Conservation (phyloP, 179 eudicot genomes). For the Spergularia azorica region DNA sequence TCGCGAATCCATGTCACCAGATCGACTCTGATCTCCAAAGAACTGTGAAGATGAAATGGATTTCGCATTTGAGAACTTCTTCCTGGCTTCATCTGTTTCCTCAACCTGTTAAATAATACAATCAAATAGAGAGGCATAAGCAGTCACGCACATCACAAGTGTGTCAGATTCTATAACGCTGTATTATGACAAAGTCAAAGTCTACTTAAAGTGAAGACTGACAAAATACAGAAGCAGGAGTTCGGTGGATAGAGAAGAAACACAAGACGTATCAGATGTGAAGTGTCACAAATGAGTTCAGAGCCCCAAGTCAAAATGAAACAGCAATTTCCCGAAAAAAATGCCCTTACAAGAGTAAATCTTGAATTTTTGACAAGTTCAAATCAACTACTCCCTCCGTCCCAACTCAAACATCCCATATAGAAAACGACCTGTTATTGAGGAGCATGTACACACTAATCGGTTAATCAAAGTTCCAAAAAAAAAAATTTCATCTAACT, state of each 20-base stretch:
- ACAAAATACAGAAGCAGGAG: neutral
- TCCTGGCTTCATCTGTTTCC: slow-evolving; percentile 95
- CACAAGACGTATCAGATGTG: neutral
- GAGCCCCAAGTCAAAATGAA: neutral
- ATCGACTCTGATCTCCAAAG: slow-evolving; percentile 70
- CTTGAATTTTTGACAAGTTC: neutral
- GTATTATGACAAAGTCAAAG: neutral
- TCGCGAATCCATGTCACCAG: slow-evolving; percentile 58
- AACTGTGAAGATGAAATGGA: slow-evolving; percentile 92
- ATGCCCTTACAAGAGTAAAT: neutral
- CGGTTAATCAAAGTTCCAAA: no score
- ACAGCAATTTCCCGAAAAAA: neutral
- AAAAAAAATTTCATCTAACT: no score
- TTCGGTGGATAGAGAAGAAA: neutral
- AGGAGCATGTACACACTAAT: no score
- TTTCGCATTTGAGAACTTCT: slow-evolving; percentile 93
- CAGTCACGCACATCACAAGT: neutral
- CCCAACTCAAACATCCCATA: no score
- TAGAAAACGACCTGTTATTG: no score
- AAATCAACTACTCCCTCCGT: neutral
- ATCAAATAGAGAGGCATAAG: slow-evolving; percentile 1
- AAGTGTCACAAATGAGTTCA: neutral
- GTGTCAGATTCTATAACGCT: neutral
- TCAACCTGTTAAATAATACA: slow-evolving; percentile 48
- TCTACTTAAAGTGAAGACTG: neutral